Base-by-base conservation (phyloP, 306 rosid species). In the Albizia julibrissin region DNA sequence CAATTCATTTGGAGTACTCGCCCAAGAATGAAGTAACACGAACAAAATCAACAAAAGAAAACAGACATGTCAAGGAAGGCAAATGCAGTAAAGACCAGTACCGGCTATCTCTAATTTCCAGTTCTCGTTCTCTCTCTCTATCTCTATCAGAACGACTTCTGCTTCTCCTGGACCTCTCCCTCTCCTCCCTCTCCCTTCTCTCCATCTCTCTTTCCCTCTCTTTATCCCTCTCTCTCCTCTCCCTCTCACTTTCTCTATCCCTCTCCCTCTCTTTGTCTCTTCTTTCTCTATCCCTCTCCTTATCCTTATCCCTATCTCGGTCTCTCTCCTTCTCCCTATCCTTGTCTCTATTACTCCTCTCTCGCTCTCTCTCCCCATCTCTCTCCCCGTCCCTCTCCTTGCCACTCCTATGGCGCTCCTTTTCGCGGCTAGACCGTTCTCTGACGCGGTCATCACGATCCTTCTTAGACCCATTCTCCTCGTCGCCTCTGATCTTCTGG, bases 71-170 rank as follows among this genome's bases (percentile, higher is more conserved):
- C 8, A 66, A 66, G 31, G 21, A 73, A 52, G 47, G 7, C 8
- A 13, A 74, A 27, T 33, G 49, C 42, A 43, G 22, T 46, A 46
- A 44, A 68, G 34, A 69, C 40, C 34, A 73, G 72, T 89, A 95
- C 99, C 95, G 87, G 91, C 83, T 86, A 31, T 93, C 99, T 70
- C 94, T 84, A 64, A 40, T 42, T 79, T 92, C 95, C 50, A 89
- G 61, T 74, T 93, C 95, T 74, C 91, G 88, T 21, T 90, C 98
- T 82, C 92, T 85, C 21, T 91, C 94, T 77, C 81, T 88, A 21
- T 89, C 92, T 12, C 97, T 82, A 26, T 82, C 91, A 9, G 97
- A 84, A 56, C 13, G 62, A 56, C 62, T 56, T 56, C 62, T 56
- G 26, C 62, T 56, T 19, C 75, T 46, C 76, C 80, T 82, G 12